A percentile compares a stretch with the other conserved stretches of the same genome.
Evolutionary conservation across 2,329 filamentous ascomycete genomes (phyloP).

Genomic region (Sporothrix curviconia): DNA sequence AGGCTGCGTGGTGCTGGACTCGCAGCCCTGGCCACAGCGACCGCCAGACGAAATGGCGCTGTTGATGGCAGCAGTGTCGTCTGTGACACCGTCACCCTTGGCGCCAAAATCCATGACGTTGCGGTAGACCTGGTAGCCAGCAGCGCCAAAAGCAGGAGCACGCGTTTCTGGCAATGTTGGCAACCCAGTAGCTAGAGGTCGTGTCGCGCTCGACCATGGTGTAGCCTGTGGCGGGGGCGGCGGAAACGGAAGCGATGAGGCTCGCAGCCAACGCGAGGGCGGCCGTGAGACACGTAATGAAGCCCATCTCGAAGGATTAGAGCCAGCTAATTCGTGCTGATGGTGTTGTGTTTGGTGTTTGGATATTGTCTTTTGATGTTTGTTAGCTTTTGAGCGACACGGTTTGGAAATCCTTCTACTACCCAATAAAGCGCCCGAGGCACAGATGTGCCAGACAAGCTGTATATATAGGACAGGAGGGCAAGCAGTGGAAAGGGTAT

Average conservation of each 20-base stretch:
- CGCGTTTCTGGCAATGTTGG: conserved; percentile 64
- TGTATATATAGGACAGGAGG: neutral
- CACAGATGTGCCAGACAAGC: too few relatives aligned
- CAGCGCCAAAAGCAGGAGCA: conserved; percentile 52
- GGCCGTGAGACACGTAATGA: conserved; percentile 36
- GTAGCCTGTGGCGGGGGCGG: conserved; percentile 4
- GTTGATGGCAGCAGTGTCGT: conserved; percentile 89
- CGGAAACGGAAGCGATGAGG: conserved; percentile 14
- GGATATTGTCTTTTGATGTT: neutral
- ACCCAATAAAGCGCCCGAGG: too few relatives aligned
- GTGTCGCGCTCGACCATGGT: neutral
- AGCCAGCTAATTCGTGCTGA: conserved; percentile 22
- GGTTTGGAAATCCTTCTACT: too few relatives aligned
- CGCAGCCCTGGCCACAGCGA: conserved; percentile 75
- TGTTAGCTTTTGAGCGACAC: neutral
- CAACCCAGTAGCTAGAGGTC: conserved; percentile 61
- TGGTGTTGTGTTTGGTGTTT: neutral
- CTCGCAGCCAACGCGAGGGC: conserved; percentile 29
- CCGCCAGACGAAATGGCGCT: conserved; percentile 67
- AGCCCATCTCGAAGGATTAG: conserved; percentile 36
- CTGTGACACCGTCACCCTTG: conserved; percentile 59
- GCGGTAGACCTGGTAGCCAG: conserved; percentile 65
- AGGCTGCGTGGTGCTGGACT: conserved; percentile 75
- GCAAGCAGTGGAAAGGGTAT: too few relatives aligned
- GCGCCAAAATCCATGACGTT: conserved; percentile 74